Conservation (phyloP, 352 stramenopile genomes). For the Phytophthora litchii region DNA sequence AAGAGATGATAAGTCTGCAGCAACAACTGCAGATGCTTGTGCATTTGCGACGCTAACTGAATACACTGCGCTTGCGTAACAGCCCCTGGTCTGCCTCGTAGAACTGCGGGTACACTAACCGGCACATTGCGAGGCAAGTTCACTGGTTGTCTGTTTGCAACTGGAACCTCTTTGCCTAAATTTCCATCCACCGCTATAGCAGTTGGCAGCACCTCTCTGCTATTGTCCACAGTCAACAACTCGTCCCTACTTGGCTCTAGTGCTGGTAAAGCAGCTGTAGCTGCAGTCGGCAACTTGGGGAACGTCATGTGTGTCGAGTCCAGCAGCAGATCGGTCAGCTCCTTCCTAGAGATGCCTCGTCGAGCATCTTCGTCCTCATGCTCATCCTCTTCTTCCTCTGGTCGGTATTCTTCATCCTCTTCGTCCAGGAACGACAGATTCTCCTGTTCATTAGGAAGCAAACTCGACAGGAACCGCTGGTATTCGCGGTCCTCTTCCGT, state of each 20-base stretch:
- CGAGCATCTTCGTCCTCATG: constrained; percentile 64
- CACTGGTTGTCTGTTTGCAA: constrained; percentile 1
- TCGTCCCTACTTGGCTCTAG: constrained; percentile 18
- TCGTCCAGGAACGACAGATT: constrained; percentile 86
- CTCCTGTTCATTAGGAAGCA: constrained; percentile 74
- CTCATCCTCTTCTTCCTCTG: constrained; percentile 74
- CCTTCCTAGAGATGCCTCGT: constrained; percentile 75
- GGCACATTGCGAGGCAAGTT: constrained; percentile 8
- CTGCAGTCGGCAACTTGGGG: constrained; percentile 20
- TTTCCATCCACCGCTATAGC: constrained; percentile 4
- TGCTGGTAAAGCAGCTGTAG: background rate
- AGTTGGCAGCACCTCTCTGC: background rate
- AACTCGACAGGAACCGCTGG: constrained; percentile 81
- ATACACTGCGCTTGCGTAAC: constrained; percentile 77
- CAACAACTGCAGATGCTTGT: constrained; percentile 87
- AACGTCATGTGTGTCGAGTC: constrained; percentile 79
- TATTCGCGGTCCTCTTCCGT: constrained; percentile 71
- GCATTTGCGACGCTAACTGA: constrained; percentile 86
- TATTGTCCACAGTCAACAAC: background rate
- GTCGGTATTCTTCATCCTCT: constrained; percentile 84
- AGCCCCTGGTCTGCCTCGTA: constrained; percentile 29
- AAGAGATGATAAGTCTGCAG: constrained; percentile 76
- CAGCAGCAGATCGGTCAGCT: constrained; percentile 81
- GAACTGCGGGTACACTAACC: constrained; percentile 9
- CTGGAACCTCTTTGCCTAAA: background rate